Evolutionary conservation across 106 monocot genomes (phyloP), one percentile per base, ranked within the genome.

Genomic region (Iris macrosiphon): DNA sequence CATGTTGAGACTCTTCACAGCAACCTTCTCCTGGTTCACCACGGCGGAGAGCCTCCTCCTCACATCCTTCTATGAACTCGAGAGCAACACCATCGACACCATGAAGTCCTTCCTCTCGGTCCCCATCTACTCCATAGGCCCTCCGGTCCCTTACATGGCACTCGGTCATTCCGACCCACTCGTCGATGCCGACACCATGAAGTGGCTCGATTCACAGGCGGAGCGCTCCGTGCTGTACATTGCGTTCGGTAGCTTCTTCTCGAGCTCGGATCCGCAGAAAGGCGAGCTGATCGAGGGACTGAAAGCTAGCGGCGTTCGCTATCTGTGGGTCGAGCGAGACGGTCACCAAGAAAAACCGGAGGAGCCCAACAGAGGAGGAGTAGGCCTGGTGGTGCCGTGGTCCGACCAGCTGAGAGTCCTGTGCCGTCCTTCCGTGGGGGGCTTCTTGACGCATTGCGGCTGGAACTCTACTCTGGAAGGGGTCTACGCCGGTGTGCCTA

Each of bases 391-490:
- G 20, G 63, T 75, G 33, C 57, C 66, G 2, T 89, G 89, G 88
- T 83, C 79, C 27, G 62, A 85, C 4, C 90, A 91, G 53, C 17
- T 72, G 38, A 48, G 41, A 4, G 78, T 90, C 2, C 58, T 90
- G 9, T 51, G 68, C 59, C 90, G 85, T 55, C 52, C 65, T 28
- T 60, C 81, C 0, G 72, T 85, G 0, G 84, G 84, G 6, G 89
- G 69, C 0, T 90, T 90, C 65, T 35, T 84, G 63, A 81, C 84
- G 4, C 89, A 85, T 25, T 80, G 89, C 28, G 89, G 89, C 4
- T 90, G 84, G 89, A 90, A 90, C 35, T 84, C 89, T 6, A 66
- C 63, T 1, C 8, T 81, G 52, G 90, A 91, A 41, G 72, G 40
- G 1, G 21, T 75, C 12, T 60, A 35, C 25, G 32, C 71, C 0